These are phyloP conservation scores for Clarireedia paspali DNA, from an alignment of 2,329 filamentous ascomycete genomes.

Conservation along the genomic window DNA sequence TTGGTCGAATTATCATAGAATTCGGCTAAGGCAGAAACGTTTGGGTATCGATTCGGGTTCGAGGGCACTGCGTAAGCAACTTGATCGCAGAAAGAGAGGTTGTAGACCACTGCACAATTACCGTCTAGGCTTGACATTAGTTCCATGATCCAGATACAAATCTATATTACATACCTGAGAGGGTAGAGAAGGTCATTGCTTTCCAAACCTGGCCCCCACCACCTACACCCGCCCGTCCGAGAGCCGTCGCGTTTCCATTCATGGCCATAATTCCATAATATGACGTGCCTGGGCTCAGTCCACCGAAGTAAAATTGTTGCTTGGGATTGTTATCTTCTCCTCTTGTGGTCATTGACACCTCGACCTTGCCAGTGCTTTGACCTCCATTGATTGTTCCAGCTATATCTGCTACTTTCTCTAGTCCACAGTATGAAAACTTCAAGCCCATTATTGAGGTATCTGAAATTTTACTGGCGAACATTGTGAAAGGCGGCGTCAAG, in stretches of 20 bases:
- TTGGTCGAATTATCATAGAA: conserved; percentile 74
- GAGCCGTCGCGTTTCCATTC: conserved; percentile 45
- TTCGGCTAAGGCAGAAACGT: conserved; percentile 51
- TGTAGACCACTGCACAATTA: conserved; percentile 79
- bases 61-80: conserved; percentile 88
- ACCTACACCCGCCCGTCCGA: conserved; percentile 47
- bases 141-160: neutral
- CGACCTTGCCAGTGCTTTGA: conserved; percentile 38
- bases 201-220: conserved; percentile 73
- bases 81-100: conserved; percentile 81
- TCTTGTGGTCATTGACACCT: conserved; percentile 60
- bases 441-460: conserved; percentile 59
- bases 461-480: conserved; percentile 66
- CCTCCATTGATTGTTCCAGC: conserved; percentile 44
- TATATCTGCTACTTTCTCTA: conserved; percentile 59
- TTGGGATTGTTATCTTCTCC: conserved; percentile 63
- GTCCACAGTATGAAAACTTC: conserved; percentile 73
- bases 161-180: conserved; percentile 50
- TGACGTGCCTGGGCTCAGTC: conserved; percentile 61
- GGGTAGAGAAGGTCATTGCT: conserved; percentile 68
- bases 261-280: conserved; percentile 71
- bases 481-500: conserved; percentile 58
- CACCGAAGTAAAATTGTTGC: conserved; percentile 79
- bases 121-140: conserved; percentile 41
- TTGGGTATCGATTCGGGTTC: conserved; percentile 57